phyloP scores from a whole-genome alignment of 148 eudicot species.

The Chenopodium album region DNA sequence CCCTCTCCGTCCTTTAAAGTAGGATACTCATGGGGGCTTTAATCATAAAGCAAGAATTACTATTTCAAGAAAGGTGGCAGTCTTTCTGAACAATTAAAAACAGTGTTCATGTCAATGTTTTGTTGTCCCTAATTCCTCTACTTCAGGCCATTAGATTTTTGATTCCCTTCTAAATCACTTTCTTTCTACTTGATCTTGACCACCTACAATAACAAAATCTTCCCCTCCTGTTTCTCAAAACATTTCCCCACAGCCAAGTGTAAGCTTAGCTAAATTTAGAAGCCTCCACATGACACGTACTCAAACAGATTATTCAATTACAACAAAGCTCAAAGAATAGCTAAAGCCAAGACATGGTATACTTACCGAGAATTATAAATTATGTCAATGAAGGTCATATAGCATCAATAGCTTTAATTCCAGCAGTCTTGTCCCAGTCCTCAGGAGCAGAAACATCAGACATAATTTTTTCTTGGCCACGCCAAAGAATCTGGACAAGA shows the following conservation, averaged over 20 bases:
- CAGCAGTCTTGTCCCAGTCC: slow-evolving; percentile 73
- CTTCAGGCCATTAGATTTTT: not conserved
- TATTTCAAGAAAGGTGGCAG: not conserved
- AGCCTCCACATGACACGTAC: not conserved
- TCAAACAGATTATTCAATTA: not conserved
- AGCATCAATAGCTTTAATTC: slow-evolving; percentile 56
- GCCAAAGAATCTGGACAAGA: slow-evolving; percentile 70
- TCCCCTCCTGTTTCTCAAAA: not conserved
- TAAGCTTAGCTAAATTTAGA: not conserved
- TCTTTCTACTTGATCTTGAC: not conserved
- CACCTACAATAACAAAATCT: not conserved
- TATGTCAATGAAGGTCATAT: slow-evolving; percentile 32
- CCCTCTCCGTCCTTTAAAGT: not conserved
- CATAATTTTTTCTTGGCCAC: slow-evolving; percentile 79
- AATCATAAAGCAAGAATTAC: not conserved
- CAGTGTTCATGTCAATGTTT: not conserved
- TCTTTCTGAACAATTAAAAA: too few relatives aligned
- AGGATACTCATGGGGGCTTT: not conserved
- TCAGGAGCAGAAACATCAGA: slow-evolving; percentile 70
- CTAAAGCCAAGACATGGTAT: not conserved
- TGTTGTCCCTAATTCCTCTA: not conserved
- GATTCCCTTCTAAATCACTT: not conserved
- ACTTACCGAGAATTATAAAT: slow-evolving; percentile 22
- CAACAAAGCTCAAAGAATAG: not conserved
- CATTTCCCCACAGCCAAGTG: not conserved